These are phyloP conservation scores for Spatholobus suberectus DNA, from an alignment of 306 rosid species.

Conservation along the genomic window DNA sequence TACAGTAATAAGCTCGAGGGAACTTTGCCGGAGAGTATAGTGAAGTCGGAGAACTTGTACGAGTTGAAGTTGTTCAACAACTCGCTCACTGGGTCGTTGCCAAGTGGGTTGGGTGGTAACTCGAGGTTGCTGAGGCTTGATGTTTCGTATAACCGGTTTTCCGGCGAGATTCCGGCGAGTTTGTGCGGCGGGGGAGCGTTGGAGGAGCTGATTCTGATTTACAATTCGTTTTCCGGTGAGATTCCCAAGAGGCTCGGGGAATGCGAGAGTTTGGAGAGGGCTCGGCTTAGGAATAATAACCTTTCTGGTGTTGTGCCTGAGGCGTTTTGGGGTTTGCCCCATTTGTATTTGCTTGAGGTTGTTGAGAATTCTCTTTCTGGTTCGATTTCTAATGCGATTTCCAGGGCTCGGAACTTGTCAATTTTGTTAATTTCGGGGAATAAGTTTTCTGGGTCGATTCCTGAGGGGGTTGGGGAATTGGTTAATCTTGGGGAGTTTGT, in stretches of 20 bases:
- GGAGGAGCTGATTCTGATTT: constrained; percentile 52
- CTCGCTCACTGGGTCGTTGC: constrained; percentile 60
- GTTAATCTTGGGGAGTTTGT: constrained; percentile 52
- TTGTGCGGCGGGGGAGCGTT: constrained; percentile 59
- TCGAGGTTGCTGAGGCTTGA: constrained; percentile 56
- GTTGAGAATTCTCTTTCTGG: constrained; percentile 68
- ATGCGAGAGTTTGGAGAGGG: constrained; percentile 61
- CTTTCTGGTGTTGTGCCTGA: constrained; percentile 74
- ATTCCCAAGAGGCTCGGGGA: constrained; percentile 61
- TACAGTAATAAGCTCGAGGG: constrained; percentile 59
- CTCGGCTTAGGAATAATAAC: constrained; percentile 66
- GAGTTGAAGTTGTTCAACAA: constrained; percentile 71
- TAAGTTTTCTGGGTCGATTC: constrained; percentile 66
- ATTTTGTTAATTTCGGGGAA: constrained; percentile 59
- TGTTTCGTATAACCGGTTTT: constrained; percentile 62
- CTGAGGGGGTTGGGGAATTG: constrained; percentile 60
- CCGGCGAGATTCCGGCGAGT: constrained; percentile 63
- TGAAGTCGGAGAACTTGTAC: constrained; percentile 49
- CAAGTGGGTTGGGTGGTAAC: constrained; percentile 62
- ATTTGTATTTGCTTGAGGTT: constrained; percentile 60
- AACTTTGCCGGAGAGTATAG: constrained; percentile 58
- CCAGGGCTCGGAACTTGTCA: constrained; percentile 61
- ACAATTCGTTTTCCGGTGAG: constrained; percentile 72
- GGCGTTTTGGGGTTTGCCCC: constrained; percentile 75
- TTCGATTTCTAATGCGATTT: constrained; percentile 57